Percentiles rank a stretch among this genome's conserved stretches.
phyloP scores from a whole-genome alignment of 768 basidiomycete genomes.

The Suillus bovinus region DNA sequence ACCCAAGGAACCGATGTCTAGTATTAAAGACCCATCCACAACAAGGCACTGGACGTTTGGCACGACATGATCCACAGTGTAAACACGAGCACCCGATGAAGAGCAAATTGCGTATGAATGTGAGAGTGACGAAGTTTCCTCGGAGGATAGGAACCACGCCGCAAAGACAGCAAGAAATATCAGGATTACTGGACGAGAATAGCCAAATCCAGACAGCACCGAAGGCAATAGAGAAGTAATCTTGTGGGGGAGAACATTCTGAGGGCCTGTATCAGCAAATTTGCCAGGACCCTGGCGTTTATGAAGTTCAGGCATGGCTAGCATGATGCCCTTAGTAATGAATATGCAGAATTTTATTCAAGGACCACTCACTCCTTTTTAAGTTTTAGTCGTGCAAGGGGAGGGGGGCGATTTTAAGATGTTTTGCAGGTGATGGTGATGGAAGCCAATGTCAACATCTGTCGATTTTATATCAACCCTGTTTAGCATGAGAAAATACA shows the following conservation, averaged over 20 bases:
- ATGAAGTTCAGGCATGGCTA: constrained; percentile 14
- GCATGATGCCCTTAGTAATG: background rate
- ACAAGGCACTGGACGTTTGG: constrained; percentile 64
- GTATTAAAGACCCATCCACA: constrained; percentile 49
- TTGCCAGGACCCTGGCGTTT: constrained; percentile 12
- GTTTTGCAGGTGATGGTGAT: background rate
- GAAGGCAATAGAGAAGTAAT: background rate
- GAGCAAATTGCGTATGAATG: constrained; percentile 67
- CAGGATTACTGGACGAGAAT: constrained; percentile 6
- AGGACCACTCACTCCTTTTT: background rate
- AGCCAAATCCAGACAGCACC: background rate
- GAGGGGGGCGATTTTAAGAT: background rate
- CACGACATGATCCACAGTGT: constrained; percentile 62
- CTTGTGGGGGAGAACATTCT: background rate
- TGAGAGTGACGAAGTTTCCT: constrained; percentile 15
- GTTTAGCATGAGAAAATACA: background rate
- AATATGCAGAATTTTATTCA: background rate
- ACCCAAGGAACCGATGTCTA: constrained; percentile 59
- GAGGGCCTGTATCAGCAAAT: background rate
- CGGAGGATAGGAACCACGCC: constrained; percentile 14
- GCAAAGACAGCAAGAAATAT: constrained; percentile 11
- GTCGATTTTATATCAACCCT: background rate
- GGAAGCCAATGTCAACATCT: background rate
- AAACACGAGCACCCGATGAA: constrained; percentile 48
- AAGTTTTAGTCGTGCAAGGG: background rate